Evolutionary conservation across 345 rosid species (phyloP), one percentile per base, ranked within the genome.

Genomic region (Brassica rapa): DNA sequence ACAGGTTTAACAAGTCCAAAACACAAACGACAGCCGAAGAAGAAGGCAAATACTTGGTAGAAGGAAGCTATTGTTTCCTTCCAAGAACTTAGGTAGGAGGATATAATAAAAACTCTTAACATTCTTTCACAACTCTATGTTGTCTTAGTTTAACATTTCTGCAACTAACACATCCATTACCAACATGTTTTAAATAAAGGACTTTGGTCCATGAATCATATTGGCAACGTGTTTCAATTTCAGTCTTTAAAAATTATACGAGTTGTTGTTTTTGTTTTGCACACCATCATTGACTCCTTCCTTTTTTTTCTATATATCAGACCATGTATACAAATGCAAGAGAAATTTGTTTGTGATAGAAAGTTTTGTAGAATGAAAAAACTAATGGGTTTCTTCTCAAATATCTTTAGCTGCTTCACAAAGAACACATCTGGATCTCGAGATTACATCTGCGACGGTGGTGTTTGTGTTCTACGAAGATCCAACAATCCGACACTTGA

Each of bases 391-490:
- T 79, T 79, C 49, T 68, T 79, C 51, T 68, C 78, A 2, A 73
- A 62, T 51, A 73, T 25, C 41, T 77, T 77, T 19, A 66, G 70
- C 11, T 66, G 82, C 57, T 80, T 80, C 75, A 32, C 53, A 55
- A 80, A 80, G 35, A 16, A 74, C 11, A 51, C 70, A 10, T 62
- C 79, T 53, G 66, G 61, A 53, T 74, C 82, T 62, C 19, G 51
- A 49, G 75, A 80, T 53, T 80, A 74, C 75, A n/a, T 25, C 7
- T 80, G 82, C 29, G 71, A 74, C 11, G 75, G 75, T 62, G 21
- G 75, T 80, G 82, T 74, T 62, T 80, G 82, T 62, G 78, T 79
- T 53, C 71, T 79, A 35, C 46, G 74, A 73, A 73, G 69, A 49
- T 68, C 75, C 64, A 73, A 68, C 33, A 79, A 55, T 8, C 14